phyloP scores from a whole-genome alignment of 345 rosid species.

The Angophora floribunda region DNA sequence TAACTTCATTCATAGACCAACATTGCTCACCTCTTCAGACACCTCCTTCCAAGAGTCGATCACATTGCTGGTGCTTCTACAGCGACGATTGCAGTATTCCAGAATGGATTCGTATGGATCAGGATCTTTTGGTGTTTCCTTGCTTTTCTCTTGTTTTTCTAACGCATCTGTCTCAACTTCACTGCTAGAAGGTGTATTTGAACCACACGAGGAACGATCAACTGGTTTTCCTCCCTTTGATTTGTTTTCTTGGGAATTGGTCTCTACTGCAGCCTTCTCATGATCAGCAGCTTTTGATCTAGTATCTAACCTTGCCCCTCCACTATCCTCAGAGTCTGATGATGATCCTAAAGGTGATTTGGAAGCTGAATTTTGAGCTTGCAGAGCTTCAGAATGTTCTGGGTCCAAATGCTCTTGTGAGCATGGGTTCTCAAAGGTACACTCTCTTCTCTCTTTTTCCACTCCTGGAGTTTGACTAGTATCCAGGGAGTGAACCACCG shows the following conservation, averaged over 20 bases:
- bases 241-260: conserved; percentile 46
- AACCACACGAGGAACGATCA: conserved; percentile 91
- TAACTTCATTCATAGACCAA: neutral
- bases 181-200: conserved; percentile 81
- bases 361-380: conserved; percentile 44
- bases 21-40: conserved; percentile 54
- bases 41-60: conserved; percentile 86
- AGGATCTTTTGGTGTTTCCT: conserved; percentile 42
- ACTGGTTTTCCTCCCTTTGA: conserved; percentile 54
- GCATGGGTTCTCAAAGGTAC: conserved; percentile 18
- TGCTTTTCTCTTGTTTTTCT: conserved; percentile 42
- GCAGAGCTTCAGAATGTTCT: conserved; percentile 39
- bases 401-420: conserved; percentile 25
- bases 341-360: conserved; percentile 35
- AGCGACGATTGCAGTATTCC: conserved; percentile 49
- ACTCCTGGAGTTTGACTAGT: conserved; percentile 18
- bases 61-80: conserved; percentile 29
- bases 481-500: conserved; percentile 28
- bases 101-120: conserved; percentile 28
- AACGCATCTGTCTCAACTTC: conserved; percentile 70
- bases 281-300: conserved; percentile 20
- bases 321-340: conserved; percentile 49
- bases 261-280: conserved; percentile 29
- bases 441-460: conserved; percentile 20
- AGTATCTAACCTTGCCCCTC: conserved; percentile 23